Percentiles rank a stretch among this genome's conserved stretches.
phyloP scores from a whole-genome alignment of 2,329 filamentous ascomycete species.

The Ampelomyces quisqualis region DNA sequence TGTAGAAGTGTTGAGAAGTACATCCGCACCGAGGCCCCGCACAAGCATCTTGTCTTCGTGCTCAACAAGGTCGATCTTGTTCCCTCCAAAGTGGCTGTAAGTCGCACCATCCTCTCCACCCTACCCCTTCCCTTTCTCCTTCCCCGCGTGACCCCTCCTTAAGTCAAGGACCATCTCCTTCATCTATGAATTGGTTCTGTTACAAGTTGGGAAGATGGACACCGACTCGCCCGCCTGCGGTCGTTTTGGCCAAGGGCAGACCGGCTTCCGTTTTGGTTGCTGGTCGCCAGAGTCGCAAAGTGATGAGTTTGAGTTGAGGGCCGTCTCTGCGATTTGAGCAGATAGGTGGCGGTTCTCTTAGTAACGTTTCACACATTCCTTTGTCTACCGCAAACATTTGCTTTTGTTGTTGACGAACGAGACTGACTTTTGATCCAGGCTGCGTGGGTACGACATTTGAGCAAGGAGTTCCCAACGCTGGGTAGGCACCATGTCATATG shows the following conservation, averaged over 20 bases:
- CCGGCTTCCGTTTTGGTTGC: slow-evolving; percentile 83
- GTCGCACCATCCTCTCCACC: slow-evolving; percentile 48
- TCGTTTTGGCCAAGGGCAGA: slow-evolving; percentile 69
- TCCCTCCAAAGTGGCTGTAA: slow-evolving; percentile 90
- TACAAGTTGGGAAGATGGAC: slow-evolving; percentile 98
- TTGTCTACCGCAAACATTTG: slow-evolving; percentile 24
- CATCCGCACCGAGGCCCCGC: slow-evolving; percentile 85
- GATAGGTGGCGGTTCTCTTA: slow-evolving; percentile 87
- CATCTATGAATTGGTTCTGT: slow-evolving; percentile 83
- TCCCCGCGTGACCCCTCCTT: slow-evolving; percentile 67
- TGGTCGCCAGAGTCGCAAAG: slow-evolving; percentile 69
- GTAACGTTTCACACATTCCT: slow-evolving; percentile 90
- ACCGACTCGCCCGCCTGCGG: slow-evolving; percentile 65
- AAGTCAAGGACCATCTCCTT: slow-evolving; percentile 82
- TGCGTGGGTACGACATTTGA: slow-evolving; percentile 84
- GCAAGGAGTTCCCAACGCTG: slow-evolving; percentile 88
- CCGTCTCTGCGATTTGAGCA: slow-evolving; percentile 61
- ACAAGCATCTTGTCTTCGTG: slow-evolving; percentile 91
- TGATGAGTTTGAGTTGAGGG: slow-evolving; percentile 99
- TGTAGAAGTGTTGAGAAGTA: slow-evolving; percentile 93
- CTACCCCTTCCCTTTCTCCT: slow-evolving; percentile 45
- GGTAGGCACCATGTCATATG: slow-evolving; percentile 8
- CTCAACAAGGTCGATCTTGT: slow-evolving; percentile 92
- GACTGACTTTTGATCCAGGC: slow-evolving; percentile 60
- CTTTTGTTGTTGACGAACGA: slow-evolving; percentile 12